Conservation (phyloP, 2,329 filamentous ascomycete genomes). For the Scytalidium lignicola region DNA sequence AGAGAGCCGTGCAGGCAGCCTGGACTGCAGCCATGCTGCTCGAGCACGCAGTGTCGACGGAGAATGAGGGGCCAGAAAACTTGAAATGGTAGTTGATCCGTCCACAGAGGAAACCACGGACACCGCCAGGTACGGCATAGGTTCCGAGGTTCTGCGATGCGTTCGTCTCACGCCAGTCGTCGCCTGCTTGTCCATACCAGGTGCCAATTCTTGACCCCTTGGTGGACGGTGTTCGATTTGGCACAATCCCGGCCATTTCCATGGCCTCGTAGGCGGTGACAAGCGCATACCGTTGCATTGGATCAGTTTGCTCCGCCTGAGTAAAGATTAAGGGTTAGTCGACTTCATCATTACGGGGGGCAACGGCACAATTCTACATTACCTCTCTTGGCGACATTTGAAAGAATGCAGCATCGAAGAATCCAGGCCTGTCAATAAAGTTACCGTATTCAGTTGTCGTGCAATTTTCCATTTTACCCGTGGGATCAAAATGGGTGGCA, state of each 20-base stretch:
- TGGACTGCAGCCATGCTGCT: conserved; percentile 25
- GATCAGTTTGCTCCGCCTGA: conserved; percentile 74
- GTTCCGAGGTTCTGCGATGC: neutral
- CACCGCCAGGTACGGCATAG: neutral
- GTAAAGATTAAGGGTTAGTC: conserved; percentile 78
- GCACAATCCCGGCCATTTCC: conserved; percentile 69
- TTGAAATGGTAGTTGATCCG: conserved; percentile 21
- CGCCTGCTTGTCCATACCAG: neutral
- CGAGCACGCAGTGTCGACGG: conserved; percentile 31
- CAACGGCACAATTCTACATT: too few relatives aligned
- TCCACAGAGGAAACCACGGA: conserved; percentile 9
- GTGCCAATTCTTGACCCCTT: conserved; percentile 31
- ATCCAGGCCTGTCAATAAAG: too few relatives aligned
- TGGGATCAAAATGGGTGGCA: conserved; percentile 64
- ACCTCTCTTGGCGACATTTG: too few relatives aligned
- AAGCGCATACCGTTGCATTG: conserved; percentile 69
- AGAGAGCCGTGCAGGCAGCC: conserved; percentile 7
- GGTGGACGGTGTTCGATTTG: conserved; percentile 1
- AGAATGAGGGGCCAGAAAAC: conserved; percentile 16
- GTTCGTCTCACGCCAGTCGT: conserved; percentile 3
- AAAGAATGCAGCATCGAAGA: too few relatives aligned
- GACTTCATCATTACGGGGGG: too few relatives aligned
- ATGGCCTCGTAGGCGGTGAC: conserved; percentile 73
- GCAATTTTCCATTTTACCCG: too few relatives aligned
- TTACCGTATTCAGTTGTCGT: too few relatives aligned